A percentile compares a stretch with the other conserved stretches of the same genome.
These are phyloP conservation scores for Astrothelium macrocarpum DNA, from an alignment of 495 filamentous ascomycete genomes.

Conservation along the genomic window DNA sequence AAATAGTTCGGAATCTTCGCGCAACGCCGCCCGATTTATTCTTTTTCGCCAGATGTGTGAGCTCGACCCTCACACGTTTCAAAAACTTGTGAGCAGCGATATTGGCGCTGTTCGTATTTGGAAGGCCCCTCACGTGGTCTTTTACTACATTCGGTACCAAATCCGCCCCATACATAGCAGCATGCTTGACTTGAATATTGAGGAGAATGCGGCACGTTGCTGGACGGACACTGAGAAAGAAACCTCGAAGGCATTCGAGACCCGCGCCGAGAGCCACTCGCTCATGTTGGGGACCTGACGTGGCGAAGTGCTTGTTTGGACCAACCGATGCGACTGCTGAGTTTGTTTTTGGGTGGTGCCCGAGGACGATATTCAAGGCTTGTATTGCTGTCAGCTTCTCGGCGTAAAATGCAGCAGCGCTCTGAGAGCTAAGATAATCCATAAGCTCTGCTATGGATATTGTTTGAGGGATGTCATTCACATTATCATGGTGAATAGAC, in stretches of 20 bases:
- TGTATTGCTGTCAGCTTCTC: constrained; percentile 31
- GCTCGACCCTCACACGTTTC: constrained; percentile 23
- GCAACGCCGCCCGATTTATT: constrained; percentile 30
- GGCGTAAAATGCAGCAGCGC: constrained; percentile 13
- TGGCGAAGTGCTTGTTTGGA: constrained; percentile 26
- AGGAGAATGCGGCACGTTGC: constrained; percentile 34
- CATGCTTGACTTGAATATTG: constrained; percentile 41
- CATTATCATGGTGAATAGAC: constrained; percentile 9
- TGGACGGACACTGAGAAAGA: constrained; percentile 39
- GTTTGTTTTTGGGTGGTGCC: constrained; percentile 28
- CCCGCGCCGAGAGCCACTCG: constrained; percentile 28
- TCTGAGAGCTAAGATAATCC: constrained; percentile 28
- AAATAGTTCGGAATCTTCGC: constrained; percentile 37
- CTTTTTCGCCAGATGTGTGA: constrained; percentile 34
- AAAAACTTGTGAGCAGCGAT: neutral
- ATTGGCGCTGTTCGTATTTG: neutral
- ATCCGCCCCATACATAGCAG: constrained; percentile 34
- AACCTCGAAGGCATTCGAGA: constrained; percentile 39
- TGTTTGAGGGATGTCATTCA: constrained; percentile 15
- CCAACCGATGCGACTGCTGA: constrained; percentile 30
- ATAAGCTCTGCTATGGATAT: constrained; percentile 22
- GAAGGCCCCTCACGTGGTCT: neutral
- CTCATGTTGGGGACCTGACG: constrained; percentile 12
- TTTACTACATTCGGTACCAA: neutral
- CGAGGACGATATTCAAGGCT: constrained; percentile 45